Conservation (phyloP, 768 basidiomycete genomes). For the Agaricus sinodeliciosus region DNA sequence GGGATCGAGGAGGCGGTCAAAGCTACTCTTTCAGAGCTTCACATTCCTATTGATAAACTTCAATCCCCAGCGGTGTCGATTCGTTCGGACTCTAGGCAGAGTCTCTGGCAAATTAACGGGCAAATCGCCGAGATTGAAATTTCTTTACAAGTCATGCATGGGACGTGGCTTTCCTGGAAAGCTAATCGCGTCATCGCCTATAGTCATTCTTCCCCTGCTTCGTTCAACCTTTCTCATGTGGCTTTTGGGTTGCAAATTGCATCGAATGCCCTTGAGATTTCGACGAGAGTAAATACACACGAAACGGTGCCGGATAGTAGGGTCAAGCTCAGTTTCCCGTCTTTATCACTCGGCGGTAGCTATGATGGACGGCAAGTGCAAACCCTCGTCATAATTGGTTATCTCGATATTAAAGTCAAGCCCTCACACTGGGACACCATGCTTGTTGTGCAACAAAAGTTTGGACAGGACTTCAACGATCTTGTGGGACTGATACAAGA, state of each 20-base stretch:
- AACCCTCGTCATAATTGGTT: slow-evolving; percentile 55
- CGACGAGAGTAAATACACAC: slow-evolving; percentile 33
- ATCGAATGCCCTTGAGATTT: slow-evolving; percentile 56
- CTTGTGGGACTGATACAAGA: slow-evolving; percentile 61
- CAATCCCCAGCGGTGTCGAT: slow-evolving; percentile 24
- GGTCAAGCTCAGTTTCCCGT: slow-evolving; percentile 61
- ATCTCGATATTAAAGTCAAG: slow-evolving; percentile 67
- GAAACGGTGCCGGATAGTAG: slow-evolving; percentile 36
- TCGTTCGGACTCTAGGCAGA: slow-evolving; percentile 17
- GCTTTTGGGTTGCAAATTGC: slow-evolving; percentile 61
- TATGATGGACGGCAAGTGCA: slow-evolving; percentile 45
- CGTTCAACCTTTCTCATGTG: slow-evolving; percentile 23
- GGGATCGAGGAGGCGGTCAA: slow-evolving; percentile 63
- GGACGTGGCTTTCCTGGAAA: slow-evolving; percentile 82
- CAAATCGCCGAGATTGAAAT: slow-evolving; percentile 46
- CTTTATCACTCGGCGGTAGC: slow-evolving; percentile 54
- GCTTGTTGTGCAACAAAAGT: slow-evolving; percentile 80
- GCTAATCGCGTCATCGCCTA: slow-evolving; percentile 44
- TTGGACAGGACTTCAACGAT: slow-evolving; percentile 85
- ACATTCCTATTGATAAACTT: slow-evolving; percentile 31
- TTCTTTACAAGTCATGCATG: slow-evolving; percentile 79
- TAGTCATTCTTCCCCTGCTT: slow-evolving; percentile 30
- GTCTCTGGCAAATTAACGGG: slow-evolving; percentile 44
- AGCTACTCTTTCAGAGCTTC: slow-evolving; percentile 58
- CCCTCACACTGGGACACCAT: slow-evolving; percentile 82